These are phyloP conservation scores for Nicotiana obtusifolia DNA, from an alignment of 257 asterid genomes.

Conservation along the genomic window DNA sequence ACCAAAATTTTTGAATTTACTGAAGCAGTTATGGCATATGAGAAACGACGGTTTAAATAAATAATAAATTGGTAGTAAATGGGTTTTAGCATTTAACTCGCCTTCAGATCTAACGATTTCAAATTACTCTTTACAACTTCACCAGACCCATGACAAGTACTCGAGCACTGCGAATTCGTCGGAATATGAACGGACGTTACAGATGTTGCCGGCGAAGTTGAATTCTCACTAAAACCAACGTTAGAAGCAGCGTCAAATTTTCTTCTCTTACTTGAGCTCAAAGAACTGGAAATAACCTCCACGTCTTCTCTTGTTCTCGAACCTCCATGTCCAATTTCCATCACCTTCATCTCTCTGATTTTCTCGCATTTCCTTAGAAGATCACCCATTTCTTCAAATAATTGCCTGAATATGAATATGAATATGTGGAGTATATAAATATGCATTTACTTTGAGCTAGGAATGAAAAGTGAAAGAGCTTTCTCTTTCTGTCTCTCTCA, in stretches of 20 bases:
- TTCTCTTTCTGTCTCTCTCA: constrained; percentile 1
- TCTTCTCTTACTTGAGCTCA: constrained; percentile 49
- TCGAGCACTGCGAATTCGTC: constrained; percentile 15
- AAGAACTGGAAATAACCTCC: constrained; percentile 25
- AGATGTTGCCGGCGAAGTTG: constrained; percentile 38
- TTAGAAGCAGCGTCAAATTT: constrained; percentile 25
- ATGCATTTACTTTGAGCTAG: not conserved
- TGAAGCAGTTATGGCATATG: constrained; percentile 6
- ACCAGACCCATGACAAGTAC: constrained; percentile 16
- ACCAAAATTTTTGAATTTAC: not conserved
- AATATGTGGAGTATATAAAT: not conserved
- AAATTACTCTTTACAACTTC: constrained; percentile 25
- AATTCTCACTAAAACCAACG: constrained; percentile 30
- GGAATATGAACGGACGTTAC: constrained; percentile 17
- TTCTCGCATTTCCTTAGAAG: constrained; percentile 34
- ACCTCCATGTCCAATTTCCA: constrained; percentile 11
- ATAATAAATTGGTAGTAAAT: not conserved
- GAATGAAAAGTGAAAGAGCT: not conserved
- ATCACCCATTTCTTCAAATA: constrained; percentile 25
- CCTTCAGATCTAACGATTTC: constrained; percentile 73
- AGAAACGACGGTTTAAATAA: constrained; percentile 7
- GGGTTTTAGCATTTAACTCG: constrained; percentile 23
- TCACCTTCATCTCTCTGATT: constrained; percentile 6
- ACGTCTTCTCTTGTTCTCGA: constrained; percentile 18
- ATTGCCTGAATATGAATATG: not conserved